Base-by-base conservation (phyloP, 176 grass and related monocot species). In the Avena insularis region DNA sequence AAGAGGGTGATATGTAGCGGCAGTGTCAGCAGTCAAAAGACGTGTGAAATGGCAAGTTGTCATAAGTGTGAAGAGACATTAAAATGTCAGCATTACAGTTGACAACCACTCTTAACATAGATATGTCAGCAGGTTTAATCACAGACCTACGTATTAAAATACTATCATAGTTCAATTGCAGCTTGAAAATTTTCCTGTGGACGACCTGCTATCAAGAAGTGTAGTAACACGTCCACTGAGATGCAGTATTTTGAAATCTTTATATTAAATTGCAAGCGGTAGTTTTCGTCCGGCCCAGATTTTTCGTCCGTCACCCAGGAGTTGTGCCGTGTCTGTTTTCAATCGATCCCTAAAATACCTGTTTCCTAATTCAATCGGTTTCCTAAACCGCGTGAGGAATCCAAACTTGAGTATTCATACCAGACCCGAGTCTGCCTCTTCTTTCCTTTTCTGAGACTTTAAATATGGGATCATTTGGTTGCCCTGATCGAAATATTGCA, bases 131-230 rank as follows among this genome's bases (percentile, higher is more conserved):
- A 69, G 35, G 3, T 57, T 74, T 21, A 66, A 48, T 62, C 21
- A 43, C 69, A 69, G 17, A 68, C 17, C 25, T 19, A 70, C n/a
- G 1, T 78, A 59, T 29, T 43, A 27, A 25, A 62, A 27, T 20
- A 1, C 19, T 59, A 54, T 29, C 5, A 12, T 49, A 47, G 47
- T 53, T 90, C 58, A 65, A 57, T 81, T 89, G 75, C 48, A 75
- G 45, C 17, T 65, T 67, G 63, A 76, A 65, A 81, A 21, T 35
- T 17, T 59, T 74, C 56, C 74, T 83, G 8, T 38, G 49, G 9
- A 8, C 25, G 81, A 12, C 49, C 11, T 23, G 47, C 59, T 83
- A 71, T 21, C 21, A 43, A 79, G 10, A 67, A n/a, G 49, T 15
- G 6, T 0, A 27, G 65, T 61, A 83, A 53, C 17, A 79, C 16